These are phyloP conservation scores for Aspergillus latus DNA, from an alignment of 2,329 filamentous ascomycete genomes.

Conservation along the genomic window DNA sequence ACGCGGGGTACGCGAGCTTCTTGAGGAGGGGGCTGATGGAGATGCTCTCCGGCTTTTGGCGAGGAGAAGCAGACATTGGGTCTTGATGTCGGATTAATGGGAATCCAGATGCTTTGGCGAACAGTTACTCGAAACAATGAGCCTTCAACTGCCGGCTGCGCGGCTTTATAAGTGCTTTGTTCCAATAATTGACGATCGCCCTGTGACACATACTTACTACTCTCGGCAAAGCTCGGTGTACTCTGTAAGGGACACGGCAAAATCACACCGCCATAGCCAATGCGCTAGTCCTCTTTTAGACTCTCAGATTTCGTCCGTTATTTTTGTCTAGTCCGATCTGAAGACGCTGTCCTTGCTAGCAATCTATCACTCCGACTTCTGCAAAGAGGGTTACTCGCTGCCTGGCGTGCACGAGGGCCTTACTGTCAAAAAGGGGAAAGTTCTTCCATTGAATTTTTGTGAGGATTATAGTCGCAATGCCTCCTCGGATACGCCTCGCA, in stretches of 20 bases:
- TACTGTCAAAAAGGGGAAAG: not conserved
- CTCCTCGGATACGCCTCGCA: constrained; percentile 52
- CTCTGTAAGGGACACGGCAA: constrained; percentile 19
- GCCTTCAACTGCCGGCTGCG: not conserved
- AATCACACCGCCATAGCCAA: constrained; percentile 23
- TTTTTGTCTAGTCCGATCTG: constrained; percentile 17
- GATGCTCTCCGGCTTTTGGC: constrained; percentile 36
- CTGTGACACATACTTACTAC: constrained; percentile 15
- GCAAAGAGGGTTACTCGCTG: not conserved
- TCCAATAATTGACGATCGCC: constrained; percentile 9
- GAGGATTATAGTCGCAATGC: constrained; percentile 45
- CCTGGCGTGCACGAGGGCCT: not conserved
- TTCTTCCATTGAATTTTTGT: not conserved
- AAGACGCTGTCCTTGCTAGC: constrained; percentile 10
- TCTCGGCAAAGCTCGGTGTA: constrained; percentile 11
- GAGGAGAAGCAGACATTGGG: constrained; percentile 27
- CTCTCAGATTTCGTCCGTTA: constrained; percentile 19
- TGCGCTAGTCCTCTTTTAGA: constrained; percentile 20
- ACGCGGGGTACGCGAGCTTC: constrained; percentile 45
- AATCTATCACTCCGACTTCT: constrained; percentile 6
- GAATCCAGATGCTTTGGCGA: not conserved
- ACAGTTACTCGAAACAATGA: not conserved
- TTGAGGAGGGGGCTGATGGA: constrained; percentile 52
- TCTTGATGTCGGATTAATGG: not conserved
- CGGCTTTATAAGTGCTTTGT: constrained; percentile 5